Percentiles rank a stretch among this genome's conserved stretches.
phyloP scores from a whole-genome alignment of 2,329 filamentous ascomycete species.

The Trichophyton equinum region DNA sequence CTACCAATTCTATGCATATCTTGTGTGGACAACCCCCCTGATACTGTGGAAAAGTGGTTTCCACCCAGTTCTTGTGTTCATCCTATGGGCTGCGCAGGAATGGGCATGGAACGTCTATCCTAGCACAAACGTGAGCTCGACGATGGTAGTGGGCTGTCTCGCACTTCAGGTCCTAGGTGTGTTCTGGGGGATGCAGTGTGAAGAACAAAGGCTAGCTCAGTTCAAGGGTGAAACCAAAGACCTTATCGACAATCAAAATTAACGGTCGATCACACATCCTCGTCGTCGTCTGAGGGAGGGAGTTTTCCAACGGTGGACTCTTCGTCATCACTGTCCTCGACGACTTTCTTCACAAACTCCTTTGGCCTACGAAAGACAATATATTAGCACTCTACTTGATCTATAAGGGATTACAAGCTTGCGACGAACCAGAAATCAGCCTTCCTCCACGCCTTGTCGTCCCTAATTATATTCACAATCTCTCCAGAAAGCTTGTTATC shows the following conservation, averaged over 20 bases:
- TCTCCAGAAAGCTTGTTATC: conserved; percentile 74
- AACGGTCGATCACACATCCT: conserved; percentile 1
- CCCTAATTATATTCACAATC: conserved; percentile 82
- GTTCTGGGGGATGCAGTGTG: conserved; percentile 39
- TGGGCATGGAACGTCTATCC: conserved; percentile 92
- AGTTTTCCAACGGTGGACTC: conserved; percentile 73
- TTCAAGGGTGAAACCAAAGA: neutral
- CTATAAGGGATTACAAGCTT: neutral
- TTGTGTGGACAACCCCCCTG: conserved; percentile 80
- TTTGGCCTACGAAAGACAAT: conserved; percentile 51
- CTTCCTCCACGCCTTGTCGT: conserved; percentile 88
- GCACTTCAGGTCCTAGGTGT: conserved; percentile 49
- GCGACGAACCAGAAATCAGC: conserved; percentile 63
- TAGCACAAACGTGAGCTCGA: conserved; percentile 55
- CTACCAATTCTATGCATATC: conserved; percentile 90
- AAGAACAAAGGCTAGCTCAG: conserved; percentile 3
- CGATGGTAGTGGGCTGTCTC: conserved; percentile 57
- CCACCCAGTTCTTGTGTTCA: conserved; percentile 54
- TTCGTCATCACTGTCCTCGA: conserved; percentile 60
- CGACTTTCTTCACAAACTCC: conserved; percentile 58
- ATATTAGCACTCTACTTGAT: conserved; percentile 5
- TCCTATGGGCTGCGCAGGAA: conserved; percentile 66
- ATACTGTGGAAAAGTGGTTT: conserved; percentile 67
- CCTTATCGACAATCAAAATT: neutral
- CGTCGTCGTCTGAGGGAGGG: conserved; percentile 62